Evolutionary conservation across 371 early-diverging fungal genomes (phyloP), one percentile per base, ranked within the genome.

Genomic region (Gilbertella persicaria): DNA sequence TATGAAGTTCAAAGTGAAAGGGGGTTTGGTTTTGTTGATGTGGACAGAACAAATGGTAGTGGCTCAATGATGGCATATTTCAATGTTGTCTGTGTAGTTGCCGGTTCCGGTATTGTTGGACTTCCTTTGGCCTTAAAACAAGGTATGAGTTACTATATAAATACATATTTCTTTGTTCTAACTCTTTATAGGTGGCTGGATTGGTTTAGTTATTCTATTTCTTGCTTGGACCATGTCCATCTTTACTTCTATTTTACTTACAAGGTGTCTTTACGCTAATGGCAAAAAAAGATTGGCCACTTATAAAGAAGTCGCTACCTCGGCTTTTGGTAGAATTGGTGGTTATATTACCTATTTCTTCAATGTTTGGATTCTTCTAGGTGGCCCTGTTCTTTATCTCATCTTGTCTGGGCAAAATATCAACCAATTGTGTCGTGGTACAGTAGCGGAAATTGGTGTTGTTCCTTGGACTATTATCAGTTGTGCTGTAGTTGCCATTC

Each of bases 81-180:
- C 33, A 88, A 86, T 59, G 69, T 88, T 8, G 86, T 87, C 17
- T 88, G 92, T 71, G 88, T 91, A 4, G 80, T 91, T 19, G 91
- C 91, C 5, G 94, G 94, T 25, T 85, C 89, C 7, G 95, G 95
- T 20, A 83, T 90, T 16, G 72, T 93, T 9, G 91, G 91, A 45
- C 75, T 95, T 13, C 91, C 93, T 6, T 85, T 78, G 46, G 89
- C 92, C 23, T 70, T 95, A 17, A 80, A 68, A 20, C 82, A 88
- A 50, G 85, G 56, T 43, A 33, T n/a, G n/a, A n/a, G n/a, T n/a
- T n/a, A n/a, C n/a, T n/a, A n/a, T n/a, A n/a, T n/a, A n/a, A n/a
- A n/a, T n/a, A 26, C 45, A 16, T 26, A 4, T 28, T 28, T 4
- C 28, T 9, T 28, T 28, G 5, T 28, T 9, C 9, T 9, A 5